Conservation (phyloP, 177 flowering plant genomes). For the Vitis hybrid region DNA sequence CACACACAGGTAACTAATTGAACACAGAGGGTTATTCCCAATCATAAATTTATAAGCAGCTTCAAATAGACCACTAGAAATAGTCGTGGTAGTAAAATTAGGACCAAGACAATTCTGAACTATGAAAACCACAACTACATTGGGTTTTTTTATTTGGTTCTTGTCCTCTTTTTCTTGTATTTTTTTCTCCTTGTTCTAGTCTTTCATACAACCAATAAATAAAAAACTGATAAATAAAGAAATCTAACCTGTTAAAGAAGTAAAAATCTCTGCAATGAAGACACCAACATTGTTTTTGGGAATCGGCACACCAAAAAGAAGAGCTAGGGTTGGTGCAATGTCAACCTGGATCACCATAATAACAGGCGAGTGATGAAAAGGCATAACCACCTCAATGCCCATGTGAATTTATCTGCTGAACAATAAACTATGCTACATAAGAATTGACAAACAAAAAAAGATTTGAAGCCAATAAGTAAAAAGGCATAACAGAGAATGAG, state of each 20-base stretch:
- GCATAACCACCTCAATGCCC: neutral
- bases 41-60: neutral
- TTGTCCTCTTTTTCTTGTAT: neutral
- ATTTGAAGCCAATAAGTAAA: neutral
- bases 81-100: too few relatives aligned
- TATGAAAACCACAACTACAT: neutral
- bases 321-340: constrained; percentile 87
- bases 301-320: constrained; percentile 90
- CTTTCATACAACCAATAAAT: too few relatives aligned
- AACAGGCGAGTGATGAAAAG: neutral
- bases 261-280: constrained; percentile 45
- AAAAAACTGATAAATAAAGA: constrained; percentile 16
- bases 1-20: too few relatives aligned
- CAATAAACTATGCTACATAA: neutral
- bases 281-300: constrained; percentile 87
- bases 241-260: constrained; percentile 54
- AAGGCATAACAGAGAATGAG: neutral
- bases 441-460: neutral
- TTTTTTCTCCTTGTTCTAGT: neutral
- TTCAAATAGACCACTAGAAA: neutral
- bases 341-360: constrained; percentile 63
- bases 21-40: too few relatives aligned
- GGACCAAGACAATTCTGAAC: neutral
- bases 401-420: constrained; percentile 1
- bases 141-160: neutral